phyloP scores from a whole-genome alignment of 1,284 basidiomycete species.

The Abortiporus biennis region DNA sequence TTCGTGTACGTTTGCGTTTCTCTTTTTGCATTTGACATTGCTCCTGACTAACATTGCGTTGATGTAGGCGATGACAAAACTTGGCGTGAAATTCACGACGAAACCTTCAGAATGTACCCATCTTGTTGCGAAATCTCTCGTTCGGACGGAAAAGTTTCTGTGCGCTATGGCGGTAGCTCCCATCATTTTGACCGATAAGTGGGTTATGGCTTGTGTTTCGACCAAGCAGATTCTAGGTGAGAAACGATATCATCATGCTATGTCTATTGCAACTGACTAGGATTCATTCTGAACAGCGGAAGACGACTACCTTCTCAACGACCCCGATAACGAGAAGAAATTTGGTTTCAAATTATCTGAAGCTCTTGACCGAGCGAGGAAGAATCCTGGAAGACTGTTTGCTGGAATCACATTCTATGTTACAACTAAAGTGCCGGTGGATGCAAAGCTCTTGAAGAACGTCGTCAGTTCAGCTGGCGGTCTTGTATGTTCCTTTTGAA shows the following conservation, averaged over 20 bases:
- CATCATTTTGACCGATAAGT: constrained; percentile 55
- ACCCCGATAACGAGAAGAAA: constrained; percentile 56
- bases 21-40: background rate
- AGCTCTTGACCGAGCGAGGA: constrained; percentile 51
- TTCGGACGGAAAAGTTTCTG: constrained; percentile 81
- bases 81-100: constrained; percentile 59
- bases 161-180: constrained; percentile 61
- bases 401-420: constrained; percentile 66
- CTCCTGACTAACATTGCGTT: background rate
- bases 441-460: constrained; percentile 54
- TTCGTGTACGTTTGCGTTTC: constrained; percentile 37
- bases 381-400: constrained; percentile 47
- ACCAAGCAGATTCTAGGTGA: constrained; percentile 56
- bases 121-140: constrained; percentile 58
- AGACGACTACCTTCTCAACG: constrained; percentile 49
- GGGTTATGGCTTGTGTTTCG: constrained; percentile 57
- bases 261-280: background rate
- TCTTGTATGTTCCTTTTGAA: constrained; percentile 36
- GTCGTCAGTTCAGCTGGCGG: constrained; percentile 66
- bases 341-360: constrained; percentile 57
- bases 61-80: constrained; percentile 46
- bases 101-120: constrained; percentile 70
- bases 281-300: constrained; percentile 62
- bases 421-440: constrained; percentile 53
- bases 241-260: constrained; percentile 28